A percentile compares a stretch with the other conserved stretches of the same genome.
Evolutionary conservation across 2,329 filamentous ascomycete genomes (phyloP).

Genomic region (Phaeosphaeriaceae sp.): DNA sequence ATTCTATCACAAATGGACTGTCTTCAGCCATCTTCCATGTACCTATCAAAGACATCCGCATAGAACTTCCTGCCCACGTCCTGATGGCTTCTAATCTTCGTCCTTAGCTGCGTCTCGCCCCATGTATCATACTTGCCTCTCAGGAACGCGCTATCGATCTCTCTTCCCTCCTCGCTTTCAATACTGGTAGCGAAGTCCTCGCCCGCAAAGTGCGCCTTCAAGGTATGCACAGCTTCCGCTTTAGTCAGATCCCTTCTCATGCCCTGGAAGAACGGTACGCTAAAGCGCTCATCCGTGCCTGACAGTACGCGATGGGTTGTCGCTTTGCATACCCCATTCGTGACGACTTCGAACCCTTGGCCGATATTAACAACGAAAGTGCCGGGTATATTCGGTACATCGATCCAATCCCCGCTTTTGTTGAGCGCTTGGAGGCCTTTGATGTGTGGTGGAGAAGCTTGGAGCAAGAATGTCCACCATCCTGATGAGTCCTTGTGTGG

Average conservation of each 20-base stretch:
- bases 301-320: conserved; percentile 54
- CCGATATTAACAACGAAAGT: conserved; percentile 68
- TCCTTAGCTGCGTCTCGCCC: conserved; percentile 51
- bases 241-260: conserved; percentile 35
- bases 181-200: background rate
- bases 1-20: background rate
- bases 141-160: conserved; percentile 19
- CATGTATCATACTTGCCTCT: conserved; percentile 31
- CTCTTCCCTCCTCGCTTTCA: conserved; percentile 14
- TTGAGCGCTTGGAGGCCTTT: conserved; percentile 62
- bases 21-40: conserved; percentile 10
- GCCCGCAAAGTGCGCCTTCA: conserved; percentile 12
- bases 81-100: conserved; percentile 44
- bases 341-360: conserved; percentile 66
- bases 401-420: conserved; percentile 58
- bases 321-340: conserved; percentile 61
- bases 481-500: conserved; percentile 70
- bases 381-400: conserved; percentile 56
- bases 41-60: conserved; percentile 26
- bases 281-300: conserved; percentile 29
- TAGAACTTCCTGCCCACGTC: conserved; percentile 50
- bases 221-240: conserved; percentile 10
- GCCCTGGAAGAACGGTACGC: conserved; percentile 50
- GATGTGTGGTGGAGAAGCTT: conserved; percentile 59
- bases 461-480: conserved; percentile 71